Base-by-base conservation (phyloP, 2,329 filamentous ascomycete species). In the Alternaria gaisen region DNA sequence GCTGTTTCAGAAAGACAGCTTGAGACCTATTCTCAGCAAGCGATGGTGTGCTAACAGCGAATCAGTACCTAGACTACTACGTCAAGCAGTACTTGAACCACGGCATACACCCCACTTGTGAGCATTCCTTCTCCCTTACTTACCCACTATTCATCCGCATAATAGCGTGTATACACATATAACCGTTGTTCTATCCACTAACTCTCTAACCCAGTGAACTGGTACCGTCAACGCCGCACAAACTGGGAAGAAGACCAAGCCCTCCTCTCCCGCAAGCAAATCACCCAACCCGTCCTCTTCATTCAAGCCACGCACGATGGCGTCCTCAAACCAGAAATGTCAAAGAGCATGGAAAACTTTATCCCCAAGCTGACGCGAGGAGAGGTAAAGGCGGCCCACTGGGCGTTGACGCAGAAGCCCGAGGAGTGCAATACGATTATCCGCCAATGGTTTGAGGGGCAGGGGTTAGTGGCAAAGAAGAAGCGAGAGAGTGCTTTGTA, bases 341-440 rank as follows among this genome's bases (percentile, higher is more conserved):
- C 90, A 1, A 80, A 79, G 24, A 86, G 86, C 0, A 97, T 97
- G 92, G 88, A 88, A 20, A 82, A 83, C 65, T 81, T 82, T 64
- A 87, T 94, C 61, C 85, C 86, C 3, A 84, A 87, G 47, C 78
- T 96, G 72, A 90, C 86, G 8, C 83, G 85, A 61, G 84, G 81
- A 9, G 87, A 91, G 75, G 89, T 97, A 56, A 79, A 89, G 36
- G 85, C 90, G 0, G 83, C 85, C 18, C 95, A 98, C 79, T 98
- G 94, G 94, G 91, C 90, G 46, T 80, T 97, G 74, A 89, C 88
- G 83, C 87, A 97, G 82, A 87, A 86, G 65, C 85, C 90, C 0
- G 86, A 84, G 22, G 87, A 90, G 69, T 87, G 92, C 3, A 97
- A 97, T 77, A 77, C 74, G 51, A 81, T 88, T 61, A 83, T 97